Base-by-base conservation (phyloP, 139 green algal genomes). In the Tetraselmis chui region DNA sequence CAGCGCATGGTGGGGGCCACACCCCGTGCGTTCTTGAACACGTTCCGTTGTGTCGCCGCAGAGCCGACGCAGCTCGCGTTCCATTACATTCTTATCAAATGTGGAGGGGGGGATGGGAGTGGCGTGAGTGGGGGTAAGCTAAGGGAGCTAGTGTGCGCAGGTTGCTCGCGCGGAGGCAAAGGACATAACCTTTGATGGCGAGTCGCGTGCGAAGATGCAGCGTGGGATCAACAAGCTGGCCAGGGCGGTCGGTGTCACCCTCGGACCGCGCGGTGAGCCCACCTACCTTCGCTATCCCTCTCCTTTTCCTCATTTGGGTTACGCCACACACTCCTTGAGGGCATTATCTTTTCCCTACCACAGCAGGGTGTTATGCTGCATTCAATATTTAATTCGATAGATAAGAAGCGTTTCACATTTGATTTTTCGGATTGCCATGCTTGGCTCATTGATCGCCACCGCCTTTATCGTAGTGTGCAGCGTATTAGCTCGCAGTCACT, bases 151-250 rank as follows among this genome's bases (percentile, higher is more conserved):
- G 45, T 67, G 45, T 18, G 11, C 45, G 59, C 91, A 96, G 93
- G 86, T 93, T 0, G 85, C 88, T 2, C 84, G 87, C 1, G 95
- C 95, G 0, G 95, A 98, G 11, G 91, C 95, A 11, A 99, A 98
- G 89, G 92, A 99, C 59, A 98, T 99, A 59, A 77, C 94, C 0
- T 99, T 99, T 83, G 96, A 98, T 85, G 90, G 91, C 30, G 91
- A 92, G 28, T 96, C 92, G 2, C 90, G 96, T 28, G 86, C 84
- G 27, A 93, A 90, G 81, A 95, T 99, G 88, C 95, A 98, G 84
- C 78, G 83, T 28, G 96, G 96, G 77, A 99, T 99, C 85, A 98
- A 99, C 89, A 98, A 99, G 90, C 91, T 99, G 25, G 96, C 97
- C 23, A 94, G 99, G 77, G 96, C 96, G 23, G 96, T 99, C 25